Conservation (phyloP, 495 filamentous ascomycete genomes). For the Amorphotheca resinae region DNA sequence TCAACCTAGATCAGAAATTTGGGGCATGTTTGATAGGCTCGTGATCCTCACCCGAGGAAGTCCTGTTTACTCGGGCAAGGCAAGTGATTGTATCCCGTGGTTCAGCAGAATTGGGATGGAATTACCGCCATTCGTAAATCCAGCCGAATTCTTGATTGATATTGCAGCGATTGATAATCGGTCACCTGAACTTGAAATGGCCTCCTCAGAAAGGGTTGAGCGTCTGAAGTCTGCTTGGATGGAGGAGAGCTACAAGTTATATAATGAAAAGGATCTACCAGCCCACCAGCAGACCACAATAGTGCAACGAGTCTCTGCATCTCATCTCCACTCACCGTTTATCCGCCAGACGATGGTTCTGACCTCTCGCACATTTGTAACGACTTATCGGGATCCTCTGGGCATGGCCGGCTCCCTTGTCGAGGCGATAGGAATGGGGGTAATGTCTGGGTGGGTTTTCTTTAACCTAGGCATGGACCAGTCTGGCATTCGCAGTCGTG, state of each 20-base stretch:
- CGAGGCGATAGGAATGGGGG: slow-evolving; percentile 51
- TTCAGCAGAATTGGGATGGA: slow-evolving; percentile 43
- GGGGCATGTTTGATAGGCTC: slow-evolving; percentile 58
- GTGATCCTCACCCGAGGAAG: slow-evolving; percentile 50
- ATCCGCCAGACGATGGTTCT: slow-evolving; percentile 48
- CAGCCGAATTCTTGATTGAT: slow-evolving; percentile 62
- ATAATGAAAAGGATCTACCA: slow-evolving; percentile 4
- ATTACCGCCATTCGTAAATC: slow-evolving; percentile 57
- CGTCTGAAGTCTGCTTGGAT: slow-evolving; percentile 42
- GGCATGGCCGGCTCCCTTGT: slow-evolving; percentile 52
- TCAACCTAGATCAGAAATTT: slow-evolving; percentile 63
- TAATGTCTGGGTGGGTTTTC: slow-evolving; percentile 63
- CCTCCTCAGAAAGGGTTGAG: slow-evolving; percentile 42
- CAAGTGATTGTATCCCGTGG: slow-evolving; percentile 39
- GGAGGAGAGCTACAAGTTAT: slow-evolving; percentile 22
- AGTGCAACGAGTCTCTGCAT: background rate
- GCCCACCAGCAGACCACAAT: background rate
- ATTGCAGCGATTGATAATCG: slow-evolving; percentile 58
- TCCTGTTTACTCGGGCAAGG: slow-evolving; percentile 49
- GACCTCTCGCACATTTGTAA: slow-evolving; percentile 50
- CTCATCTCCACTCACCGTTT: slow-evolving; percentile 29
- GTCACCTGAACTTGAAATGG: slow-evolving; percentile 43
- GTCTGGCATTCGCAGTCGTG: slow-evolving; percentile 50
- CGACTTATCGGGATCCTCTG: slow-evolving; percentile 59
- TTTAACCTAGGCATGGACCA: slow-evolving; percentile 43